phyloP scores from a whole-genome alignment of 2,329 filamentous ascomycete species.

The Pleomassaria siparia region DNA sequence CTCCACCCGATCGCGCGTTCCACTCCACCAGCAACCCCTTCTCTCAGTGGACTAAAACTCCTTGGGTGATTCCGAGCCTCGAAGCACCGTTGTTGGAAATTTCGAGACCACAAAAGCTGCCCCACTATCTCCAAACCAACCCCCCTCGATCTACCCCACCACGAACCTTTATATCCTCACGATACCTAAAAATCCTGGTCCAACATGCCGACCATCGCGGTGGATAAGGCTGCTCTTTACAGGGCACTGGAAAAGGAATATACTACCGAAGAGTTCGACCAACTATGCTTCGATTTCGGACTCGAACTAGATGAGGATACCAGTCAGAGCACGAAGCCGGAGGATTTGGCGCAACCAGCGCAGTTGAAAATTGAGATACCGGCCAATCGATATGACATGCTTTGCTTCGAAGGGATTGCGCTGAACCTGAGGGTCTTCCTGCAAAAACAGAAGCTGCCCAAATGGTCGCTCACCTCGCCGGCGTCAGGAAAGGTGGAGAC shows the following conservation, averaged over 20 bases:
- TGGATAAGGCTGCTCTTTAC: conserved; percentile 95
- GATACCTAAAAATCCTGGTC: conserved; percentile 10
- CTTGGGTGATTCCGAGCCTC: background rate
- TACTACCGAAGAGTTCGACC: conserved; percentile 93
- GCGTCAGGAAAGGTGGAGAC: conserved; percentile 72
- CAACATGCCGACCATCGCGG: conserved; percentile 92
- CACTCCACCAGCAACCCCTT: background rate
- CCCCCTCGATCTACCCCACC: conserved; percentile 35
- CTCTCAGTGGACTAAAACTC: background rate
- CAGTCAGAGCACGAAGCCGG: conserved; percentile 34
- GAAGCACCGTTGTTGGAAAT: background rate
- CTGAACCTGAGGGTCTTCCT: conserved; percentile 96
- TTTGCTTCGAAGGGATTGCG: conserved; percentile 95
- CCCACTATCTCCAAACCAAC: background rate
- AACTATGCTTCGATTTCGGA: conserved; percentile 97
- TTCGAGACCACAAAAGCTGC: background rate
- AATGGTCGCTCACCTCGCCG: conserved; percentile 75
- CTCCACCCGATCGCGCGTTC: background rate
- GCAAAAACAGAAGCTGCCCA: conserved; percentile 72
- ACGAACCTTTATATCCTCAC: conserved; percentile 15
- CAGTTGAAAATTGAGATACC: conserved; percentile 98
- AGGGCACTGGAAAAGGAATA: conserved; percentile 88
- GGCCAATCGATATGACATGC: conserved; percentile 90
- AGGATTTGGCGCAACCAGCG: conserved; percentile 70
- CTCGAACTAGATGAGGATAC: conserved; percentile 94